A percentile compares a stretch with the other conserved stretches of the same genome.
Evolutionary conservation across 2,329 filamentous ascomycete species (phyloP).

Genomic region (Drechslera avenae): DNA sequence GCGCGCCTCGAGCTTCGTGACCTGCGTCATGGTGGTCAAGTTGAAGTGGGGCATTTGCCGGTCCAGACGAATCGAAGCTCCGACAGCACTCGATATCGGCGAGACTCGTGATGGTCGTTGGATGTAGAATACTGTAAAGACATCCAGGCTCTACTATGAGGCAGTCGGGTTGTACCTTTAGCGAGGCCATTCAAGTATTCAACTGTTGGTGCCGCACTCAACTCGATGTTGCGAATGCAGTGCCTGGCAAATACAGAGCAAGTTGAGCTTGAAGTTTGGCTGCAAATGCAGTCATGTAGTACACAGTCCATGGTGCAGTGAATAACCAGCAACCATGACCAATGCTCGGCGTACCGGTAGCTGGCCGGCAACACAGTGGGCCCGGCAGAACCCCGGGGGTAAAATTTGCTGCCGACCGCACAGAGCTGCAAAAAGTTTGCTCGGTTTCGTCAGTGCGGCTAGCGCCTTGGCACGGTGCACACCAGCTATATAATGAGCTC

Average conservation of each 20-base stretch:
- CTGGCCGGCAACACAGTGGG: neutral
- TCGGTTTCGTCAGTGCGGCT: too few species aligned
- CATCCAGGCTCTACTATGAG: neutral
- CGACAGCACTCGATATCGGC: neutral
- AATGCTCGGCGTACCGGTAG: neutral
- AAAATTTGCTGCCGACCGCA: neutral
- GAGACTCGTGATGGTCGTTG: neutral
- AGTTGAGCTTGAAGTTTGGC: neutral
- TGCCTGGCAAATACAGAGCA: neutral
- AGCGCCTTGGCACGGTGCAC: too few species aligned
- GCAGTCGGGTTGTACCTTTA: neutral
- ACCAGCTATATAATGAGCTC: too few species aligned
- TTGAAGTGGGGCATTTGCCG: neutral
- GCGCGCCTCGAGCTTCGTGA: neutral
- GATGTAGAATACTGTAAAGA: neutral
- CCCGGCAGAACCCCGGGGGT: conserved; percentile 1
- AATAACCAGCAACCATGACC: neutral
- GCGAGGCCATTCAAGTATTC: neutral
- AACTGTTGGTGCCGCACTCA: neutral
- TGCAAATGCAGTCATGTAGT: neutral
- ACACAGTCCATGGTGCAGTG: neutral
- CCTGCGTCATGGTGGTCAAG: neutral
- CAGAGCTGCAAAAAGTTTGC: too few species aligned
- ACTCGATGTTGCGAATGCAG: neutral
- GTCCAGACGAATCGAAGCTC: neutral